phyloP scores from a whole-genome alignment of 2,329 filamentous ascomycete species.

The Pseudocercospora fijiensis region DNA sequence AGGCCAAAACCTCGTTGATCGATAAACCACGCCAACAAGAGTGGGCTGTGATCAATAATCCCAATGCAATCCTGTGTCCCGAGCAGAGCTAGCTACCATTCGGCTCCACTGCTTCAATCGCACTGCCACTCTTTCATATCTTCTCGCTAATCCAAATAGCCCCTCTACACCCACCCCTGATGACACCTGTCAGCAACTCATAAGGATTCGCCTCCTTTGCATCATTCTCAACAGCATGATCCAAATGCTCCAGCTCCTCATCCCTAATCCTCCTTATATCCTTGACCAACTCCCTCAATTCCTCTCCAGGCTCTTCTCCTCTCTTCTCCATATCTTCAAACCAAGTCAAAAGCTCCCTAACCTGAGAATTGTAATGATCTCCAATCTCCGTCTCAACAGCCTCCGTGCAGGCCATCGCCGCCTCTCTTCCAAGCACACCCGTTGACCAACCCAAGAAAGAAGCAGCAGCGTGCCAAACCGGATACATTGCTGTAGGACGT shows the following conservation, averaged over 20 bases:
- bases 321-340: slow-evolving; percentile 69
- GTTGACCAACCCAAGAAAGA: slow-evolving; percentile 85
- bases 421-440: slow-evolving; percentile 82
- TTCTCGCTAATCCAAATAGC: slow-evolving; percentile 90
- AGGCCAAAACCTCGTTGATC: no score
- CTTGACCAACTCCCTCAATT: slow-evolving; percentile 69
- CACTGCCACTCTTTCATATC: slow-evolving; percentile 45
- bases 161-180: slow-evolving; percentile 83
- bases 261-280: slow-evolving; percentile 83
- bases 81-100: no score
- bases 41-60: no score
- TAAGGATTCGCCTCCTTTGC: slow-evolving; percentile 87
- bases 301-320: slow-evolving; percentile 77
- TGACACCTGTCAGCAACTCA: slow-evolving; percentile 81
- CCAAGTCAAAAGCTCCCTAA: slow-evolving; percentile 78
- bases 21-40: no score
- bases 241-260: slow-evolving; percentile 94
- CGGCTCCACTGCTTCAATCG: background rate
- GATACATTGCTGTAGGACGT: slow-evolving; percentile 88
- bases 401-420: slow-evolving; percentile 98
- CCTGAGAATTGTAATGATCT: slow-evolving; percentile 90
- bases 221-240: slow-evolving; percentile 92
- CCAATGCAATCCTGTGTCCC: no score
- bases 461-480: slow-evolving; percentile 79
- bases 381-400: slow-evolving; percentile 98